phyloP scores from a whole-genome alignment of 179 eudicot species.

The Beta corolliflora region DNA sequence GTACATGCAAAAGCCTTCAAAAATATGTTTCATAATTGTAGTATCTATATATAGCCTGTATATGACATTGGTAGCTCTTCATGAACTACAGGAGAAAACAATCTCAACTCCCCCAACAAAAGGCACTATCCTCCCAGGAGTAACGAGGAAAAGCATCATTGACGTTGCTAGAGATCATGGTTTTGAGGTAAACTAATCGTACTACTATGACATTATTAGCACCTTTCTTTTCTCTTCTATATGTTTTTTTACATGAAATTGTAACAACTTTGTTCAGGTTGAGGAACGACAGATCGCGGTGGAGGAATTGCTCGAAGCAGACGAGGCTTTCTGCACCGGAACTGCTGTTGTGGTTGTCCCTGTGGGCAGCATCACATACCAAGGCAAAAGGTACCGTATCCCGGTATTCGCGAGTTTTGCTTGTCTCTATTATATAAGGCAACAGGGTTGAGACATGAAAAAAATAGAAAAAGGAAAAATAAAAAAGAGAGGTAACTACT shows the following conservation, averaged over 20 bases:
- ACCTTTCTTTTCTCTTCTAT: background rate
- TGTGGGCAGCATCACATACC: constrained; percentile 72
- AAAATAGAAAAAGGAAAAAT: too few relatives aligned
- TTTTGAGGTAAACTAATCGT: constrained; percentile 24
- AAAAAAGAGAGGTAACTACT: too few relatives aligned
- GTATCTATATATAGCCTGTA: too few relatives aligned
- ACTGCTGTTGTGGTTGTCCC: constrained; percentile 75
- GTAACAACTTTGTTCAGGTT: constrained; percentile 41
- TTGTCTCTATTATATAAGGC: background rate
- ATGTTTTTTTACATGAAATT: background rate
- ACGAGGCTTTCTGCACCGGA: constrained; percentile 90
- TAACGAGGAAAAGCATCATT: constrained; percentile 44
- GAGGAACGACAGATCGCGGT: constrained; percentile 62
- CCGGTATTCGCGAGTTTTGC: background rate
- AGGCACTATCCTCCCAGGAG: constrained; percentile 49
- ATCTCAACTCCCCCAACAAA: constrained; percentile 42
- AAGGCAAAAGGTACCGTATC: constrained; percentile 48
- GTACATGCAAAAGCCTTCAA: too few relatives aligned
- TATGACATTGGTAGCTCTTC: too few relatives aligned
- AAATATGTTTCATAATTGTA: too few relatives aligned
- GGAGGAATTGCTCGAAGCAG: constrained; percentile 75
- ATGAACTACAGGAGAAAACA: constrained; percentile 28
- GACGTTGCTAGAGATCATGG: constrained; percentile 45
- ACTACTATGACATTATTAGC: background rate
- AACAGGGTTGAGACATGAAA: too few relatives aligned